A percentile compares a stretch with the other conserved stretches of the same genome.
Conservation (phyloP, 345 rosid genomes). For the Eucalyptus pauciflora region DNA sequence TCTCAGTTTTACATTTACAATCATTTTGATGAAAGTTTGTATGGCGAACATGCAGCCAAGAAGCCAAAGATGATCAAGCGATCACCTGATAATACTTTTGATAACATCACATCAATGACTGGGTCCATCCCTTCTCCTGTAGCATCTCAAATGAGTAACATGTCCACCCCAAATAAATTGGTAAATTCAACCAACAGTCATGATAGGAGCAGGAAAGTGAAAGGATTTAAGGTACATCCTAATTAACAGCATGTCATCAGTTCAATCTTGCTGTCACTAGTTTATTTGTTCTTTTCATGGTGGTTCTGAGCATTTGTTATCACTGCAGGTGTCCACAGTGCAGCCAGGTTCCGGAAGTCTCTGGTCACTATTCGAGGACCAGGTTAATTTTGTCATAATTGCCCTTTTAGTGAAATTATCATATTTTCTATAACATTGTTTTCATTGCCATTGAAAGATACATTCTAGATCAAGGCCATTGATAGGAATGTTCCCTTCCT, state of each 20-base stretch:
- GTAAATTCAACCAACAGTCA: constrained; percentile 59
- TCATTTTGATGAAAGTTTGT: constrained; percentile 30
- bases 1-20: neutral
- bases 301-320: neutral
- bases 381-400: constrained; percentile 28
- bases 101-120: constrained; percentile 34
- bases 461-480: neutral
- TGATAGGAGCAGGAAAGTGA: constrained; percentile 69
- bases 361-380: constrained; percentile 97
- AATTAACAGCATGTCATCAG: neutral
- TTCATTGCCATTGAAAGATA: neutral
- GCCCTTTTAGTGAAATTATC: neutral
- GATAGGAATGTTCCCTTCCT: neutral
- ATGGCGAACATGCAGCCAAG: constrained; percentile 56
- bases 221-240: constrained; percentile 60
- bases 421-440: neutral
- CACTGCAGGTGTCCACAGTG: constrained; percentile 53
- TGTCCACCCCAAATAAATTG: constrained; percentile 71
- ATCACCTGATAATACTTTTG: constrained; percentile 46
- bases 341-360: constrained; percentile 79
- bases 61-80: constrained; percentile 71
- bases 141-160: constrained; percentile 61
- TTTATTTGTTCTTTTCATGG: neutral
- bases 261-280: neutral
- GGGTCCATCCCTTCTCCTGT: constrained; percentile 80